These are phyloP conservation scores for Globisporangium rhizosaccharum DNA, from an alignment of 352 stramenopile species.

Conservation along the genomic window DNA sequence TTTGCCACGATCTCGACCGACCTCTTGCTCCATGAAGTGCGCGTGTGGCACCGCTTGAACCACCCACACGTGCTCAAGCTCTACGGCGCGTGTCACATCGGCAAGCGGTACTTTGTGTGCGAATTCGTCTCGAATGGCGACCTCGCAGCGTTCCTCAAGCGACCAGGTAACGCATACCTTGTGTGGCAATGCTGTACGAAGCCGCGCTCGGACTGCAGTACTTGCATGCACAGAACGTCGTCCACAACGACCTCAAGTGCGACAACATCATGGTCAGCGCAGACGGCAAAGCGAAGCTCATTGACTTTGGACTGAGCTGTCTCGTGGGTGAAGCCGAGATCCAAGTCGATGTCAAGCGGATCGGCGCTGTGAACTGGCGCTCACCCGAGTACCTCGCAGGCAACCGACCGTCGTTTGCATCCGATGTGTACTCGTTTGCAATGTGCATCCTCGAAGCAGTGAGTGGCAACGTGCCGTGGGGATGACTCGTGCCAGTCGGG, in stretches of 20 bases:
- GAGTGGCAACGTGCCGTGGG: not conserved
- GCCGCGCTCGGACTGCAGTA: slow-evolving; percentile 1
- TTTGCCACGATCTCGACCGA: not conserved
- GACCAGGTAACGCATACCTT: not conserved
- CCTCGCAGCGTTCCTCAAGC: not conserved
- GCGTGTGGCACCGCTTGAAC: not conserved
- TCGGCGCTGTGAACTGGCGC: not conserved
- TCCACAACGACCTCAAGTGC: slow-evolving; percentile 18
- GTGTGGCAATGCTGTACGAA: not conserved
- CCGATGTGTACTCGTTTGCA: slow-evolving; percentile 4
- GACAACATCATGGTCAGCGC: slow-evolving; percentile 18
- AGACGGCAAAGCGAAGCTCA: not conserved
- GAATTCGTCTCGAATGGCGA: not conserved
- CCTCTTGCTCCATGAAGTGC: not conserved
- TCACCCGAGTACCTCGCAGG: not conserved
- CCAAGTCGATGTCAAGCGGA: not conserved
- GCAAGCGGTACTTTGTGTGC: too few relatives aligned
- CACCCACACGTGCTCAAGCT: too few relatives aligned
- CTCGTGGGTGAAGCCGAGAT: not conserved
- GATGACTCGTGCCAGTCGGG: not conserved
- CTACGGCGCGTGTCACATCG: too few relatives aligned
- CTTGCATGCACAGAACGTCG: not conserved
- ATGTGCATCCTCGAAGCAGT: slow-evolving; percentile 30
- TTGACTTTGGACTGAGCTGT: slow-evolving; percentile 1
- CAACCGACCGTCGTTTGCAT: not conserved